phyloP scores from a whole-genome alignment of 192 early-diverging fungal genomes.

The Paraglomus occultum region DNA sequence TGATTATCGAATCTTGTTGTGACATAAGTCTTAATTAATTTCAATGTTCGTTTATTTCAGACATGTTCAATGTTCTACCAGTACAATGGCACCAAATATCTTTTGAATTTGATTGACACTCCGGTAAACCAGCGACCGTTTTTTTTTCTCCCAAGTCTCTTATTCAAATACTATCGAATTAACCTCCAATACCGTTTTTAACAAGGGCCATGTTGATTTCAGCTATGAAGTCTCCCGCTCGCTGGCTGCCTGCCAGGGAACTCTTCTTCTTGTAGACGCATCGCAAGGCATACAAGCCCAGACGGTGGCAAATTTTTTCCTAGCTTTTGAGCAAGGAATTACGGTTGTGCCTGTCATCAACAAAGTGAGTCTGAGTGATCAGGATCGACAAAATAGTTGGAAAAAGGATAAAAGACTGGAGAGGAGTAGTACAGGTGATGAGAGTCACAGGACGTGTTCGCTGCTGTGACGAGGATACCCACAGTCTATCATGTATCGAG shows the following conservation, averaged over 20 bases:
- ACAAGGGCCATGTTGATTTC: constrained; percentile 86
- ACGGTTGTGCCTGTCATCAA: constrained; percentile 89
- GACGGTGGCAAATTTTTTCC: constrained; percentile 95
- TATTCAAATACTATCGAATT: neutral
- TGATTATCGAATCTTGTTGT: neutral
- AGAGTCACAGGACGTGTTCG: neutral
- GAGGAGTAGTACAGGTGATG: too few species aligned
- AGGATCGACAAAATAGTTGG: neutral
- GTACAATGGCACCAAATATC: constrained; percentile 74
- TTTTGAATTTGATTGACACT: constrained; percentile 95
- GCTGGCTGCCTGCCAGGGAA: constrained; percentile 91
- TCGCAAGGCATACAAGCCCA: constrained; percentile 97
- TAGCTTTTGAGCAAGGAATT: constrained; percentile 88
- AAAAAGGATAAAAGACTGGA: too few species aligned
- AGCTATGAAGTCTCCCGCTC: constrained; percentile 95
- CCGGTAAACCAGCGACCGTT: constrained; percentile 53
- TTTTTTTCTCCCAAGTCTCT: constrained; percentile 25
- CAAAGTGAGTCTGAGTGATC: constrained; percentile 51
- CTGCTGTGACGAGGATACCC: neutral
- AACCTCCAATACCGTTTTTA: neutral
- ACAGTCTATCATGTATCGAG: too few species aligned
- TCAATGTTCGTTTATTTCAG: constrained; percentile 35
- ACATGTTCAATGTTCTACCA: constrained; percentile 93
- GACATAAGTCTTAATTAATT: neutral
- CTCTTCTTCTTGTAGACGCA: constrained; percentile 89